phyloP scores from a whole-genome alignment of 768 basidiomycete species.

The Imleria badia region DNA sequence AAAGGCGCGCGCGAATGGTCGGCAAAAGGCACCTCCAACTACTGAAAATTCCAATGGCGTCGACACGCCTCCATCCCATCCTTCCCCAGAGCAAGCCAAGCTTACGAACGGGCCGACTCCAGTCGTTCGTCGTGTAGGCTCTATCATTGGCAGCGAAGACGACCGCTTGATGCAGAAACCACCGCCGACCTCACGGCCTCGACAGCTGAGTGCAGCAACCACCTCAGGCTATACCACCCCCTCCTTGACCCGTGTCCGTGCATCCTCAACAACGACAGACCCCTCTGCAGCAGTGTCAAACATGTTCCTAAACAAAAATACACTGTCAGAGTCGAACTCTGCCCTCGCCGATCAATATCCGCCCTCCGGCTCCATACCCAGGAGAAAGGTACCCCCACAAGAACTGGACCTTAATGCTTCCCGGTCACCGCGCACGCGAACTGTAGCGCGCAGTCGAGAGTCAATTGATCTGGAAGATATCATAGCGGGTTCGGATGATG shows the following conservation, averaged over 20 bases:
- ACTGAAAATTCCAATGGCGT: constrained; percentile 25
- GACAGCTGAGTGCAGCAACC: constrained; percentile 48
- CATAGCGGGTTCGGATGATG: constrained; percentile 69
- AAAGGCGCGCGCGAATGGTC: constrained; percentile 43
- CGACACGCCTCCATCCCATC: constrained; percentile 12
- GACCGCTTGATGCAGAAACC: constrained; percentile 28
- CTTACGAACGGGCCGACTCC: constrained; percentile 39
- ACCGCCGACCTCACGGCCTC: constrained; percentile 40
- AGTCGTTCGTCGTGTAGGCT: constrained; percentile 56
- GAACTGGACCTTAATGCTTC: constrained; percentile 28
- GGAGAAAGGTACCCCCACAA: constrained; percentile 27
- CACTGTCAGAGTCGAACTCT: constrained; percentile 30
- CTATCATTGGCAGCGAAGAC: constrained; percentile 65
- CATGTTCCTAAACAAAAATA: constrained; percentile 26
- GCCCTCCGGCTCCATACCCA: constrained; percentile 21
- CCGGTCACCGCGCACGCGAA: constrained; percentile 39
- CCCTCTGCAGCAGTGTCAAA: constrained; percentile 13
- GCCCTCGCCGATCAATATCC: constrained; percentile 28
- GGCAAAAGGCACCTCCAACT: constrained; percentile 22
- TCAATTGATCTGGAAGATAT: constrained; percentile 75
- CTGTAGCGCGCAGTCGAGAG: constrained; percentile 56
- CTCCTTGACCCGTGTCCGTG: constrained; percentile 25
- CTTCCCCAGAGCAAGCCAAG: constrained; percentile 25
- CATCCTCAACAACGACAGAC: constrained; percentile 37
- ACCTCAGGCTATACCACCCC: constrained; percentile 34